Evolutionary conservation across 768 basidiomycete species (phyloP).

Genomic region (Suillus tomentosus): DNA sequence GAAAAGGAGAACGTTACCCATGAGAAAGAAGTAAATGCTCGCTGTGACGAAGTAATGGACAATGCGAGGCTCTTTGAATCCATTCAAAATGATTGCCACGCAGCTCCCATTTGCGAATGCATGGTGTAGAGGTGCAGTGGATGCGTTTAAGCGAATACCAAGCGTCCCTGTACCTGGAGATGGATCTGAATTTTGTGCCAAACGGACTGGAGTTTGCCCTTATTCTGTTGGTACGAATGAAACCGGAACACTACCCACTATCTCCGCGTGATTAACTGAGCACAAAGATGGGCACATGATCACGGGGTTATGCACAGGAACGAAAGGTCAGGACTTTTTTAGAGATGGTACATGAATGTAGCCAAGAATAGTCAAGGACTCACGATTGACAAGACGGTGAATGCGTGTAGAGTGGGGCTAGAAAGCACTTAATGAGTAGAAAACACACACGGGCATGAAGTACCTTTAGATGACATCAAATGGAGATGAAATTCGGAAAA

Average conservation of each 20-base stretch:
- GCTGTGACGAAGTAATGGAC: background rate
- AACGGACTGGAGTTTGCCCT: background rate
- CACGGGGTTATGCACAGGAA: background rate
- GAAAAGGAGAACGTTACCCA: background rate
- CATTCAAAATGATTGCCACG: background rate
- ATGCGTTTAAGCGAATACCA: background rate
- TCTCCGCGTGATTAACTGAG: background rate
- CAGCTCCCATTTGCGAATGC: background rate
- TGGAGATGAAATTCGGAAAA: slow-evolving; percentile 4
- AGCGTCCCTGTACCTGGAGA: too few relatives aligned
- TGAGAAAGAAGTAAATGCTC: background rate
- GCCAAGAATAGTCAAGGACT: background rate
- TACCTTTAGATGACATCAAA: background rate
- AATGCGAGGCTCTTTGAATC: background rate
- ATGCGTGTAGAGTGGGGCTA: background rate
- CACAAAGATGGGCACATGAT: background rate
- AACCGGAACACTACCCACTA: background rate
- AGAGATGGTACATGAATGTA: background rate
- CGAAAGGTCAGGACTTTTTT: background rate
- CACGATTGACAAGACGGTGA: slow-evolving; percentile 2
- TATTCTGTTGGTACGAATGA: background rate
- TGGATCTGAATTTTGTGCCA: background rate
- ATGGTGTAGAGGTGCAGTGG: background rate
- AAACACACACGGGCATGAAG: slow-evolving; percentile 5
- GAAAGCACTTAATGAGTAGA: background rate